Evolutionary conservation across 164 flowering plant species (phyloP), one percentile per base, ranked within the genome.

Genomic region (Chloranthus sessilifolius): DNA sequence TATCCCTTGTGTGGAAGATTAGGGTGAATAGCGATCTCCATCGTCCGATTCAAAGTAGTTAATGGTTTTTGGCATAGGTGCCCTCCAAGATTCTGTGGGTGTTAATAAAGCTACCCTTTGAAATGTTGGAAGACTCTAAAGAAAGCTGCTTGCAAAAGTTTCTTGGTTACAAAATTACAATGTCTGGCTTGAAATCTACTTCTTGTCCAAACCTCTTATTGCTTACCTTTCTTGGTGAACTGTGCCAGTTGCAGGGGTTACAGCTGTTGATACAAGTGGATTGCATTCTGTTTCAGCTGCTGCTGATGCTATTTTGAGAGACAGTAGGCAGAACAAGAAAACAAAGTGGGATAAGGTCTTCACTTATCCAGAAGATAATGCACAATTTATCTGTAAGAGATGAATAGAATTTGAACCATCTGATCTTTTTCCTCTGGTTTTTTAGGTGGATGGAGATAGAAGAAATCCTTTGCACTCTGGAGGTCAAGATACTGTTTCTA

Each of bases 291-390:
- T 52, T 30, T 47, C 74, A 22, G 29, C 65, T 52, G 63, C 72
- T 49, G 25, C 59, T 47, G 95, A 86, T 76, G 61, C 59, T 24
- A 48, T 38, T 28, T 26, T 65, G 33, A 72, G 88, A 39, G 98
- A 88, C n/a, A 73, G 83, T 48, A 74, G 97, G 66, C 86, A 63
- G 61, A 86, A 78, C 63, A 92, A 88, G 72, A 88, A 86, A 68
- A 80, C 96, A 51, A 92, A 92, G 74, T 92, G 99, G 99, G 96
- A 92, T 56, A 88, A 92, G 95, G 98, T 43, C 38, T 10, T 38
- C 39, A 34, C 20, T 41, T 24, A n/a, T n/a, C 9, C n/a, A 4
- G 11, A 36, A 7, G 15, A 23, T 22, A 16, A 3, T 22, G 31
- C 5, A 24, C 20, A n/a, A 3, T 24, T 5, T 25, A 9, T 24